Base-by-base conservation (phyloP, 306 rosid species). In the Comarum palustre region DNA sequence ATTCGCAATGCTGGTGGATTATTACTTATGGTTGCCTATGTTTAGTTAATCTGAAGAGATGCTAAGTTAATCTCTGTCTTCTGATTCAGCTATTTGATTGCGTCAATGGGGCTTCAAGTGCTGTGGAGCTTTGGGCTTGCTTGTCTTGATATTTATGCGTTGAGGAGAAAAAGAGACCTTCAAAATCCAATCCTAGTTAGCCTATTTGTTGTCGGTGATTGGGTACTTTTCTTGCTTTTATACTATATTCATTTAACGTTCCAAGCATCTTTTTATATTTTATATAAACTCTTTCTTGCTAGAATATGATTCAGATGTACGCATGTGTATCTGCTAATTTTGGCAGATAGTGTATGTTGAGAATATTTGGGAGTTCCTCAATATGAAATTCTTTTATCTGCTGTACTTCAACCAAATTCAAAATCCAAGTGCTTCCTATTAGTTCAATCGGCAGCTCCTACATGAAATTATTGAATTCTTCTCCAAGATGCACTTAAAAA, bases 81-180 rank as follows among this genome's bases (percentile, higher is more conserved):
- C 32, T 68, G 31, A 39, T 84, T 78, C 95, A 94, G 98, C 82
- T 94, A 91, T 79, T 87, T 94, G 87, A 87, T 90, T 79, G 97
- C 98, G 68, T 94, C 98, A 71, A 91, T 94, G 97, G 97, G 97
- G 47, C 96, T 94, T 89, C 98, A 94, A 88, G 94, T 84, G 77
- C 84, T 91, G 52, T 94, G 98, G 97, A 94, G 98, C 87, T 84
- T 91, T 73, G 97, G 96, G 76, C 98, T 93, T 84, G 97, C 97
- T 67, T 87, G 96, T 74, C 98, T 93, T 82, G 98, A 93, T 83
- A 75, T 88, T 58, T 93, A 86, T 82, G 97, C 96, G 70, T 84
- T 93, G 86, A 89, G 86, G 78, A 86, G 83, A 80, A 91, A 87
- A 82, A 86, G 93, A 75, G 92, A 89, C 86, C 87, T 93, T 62